Evolutionary conservation across 805 yeast genomes (phyloP).

Genomic region (Pichia cabralensis): DNA sequence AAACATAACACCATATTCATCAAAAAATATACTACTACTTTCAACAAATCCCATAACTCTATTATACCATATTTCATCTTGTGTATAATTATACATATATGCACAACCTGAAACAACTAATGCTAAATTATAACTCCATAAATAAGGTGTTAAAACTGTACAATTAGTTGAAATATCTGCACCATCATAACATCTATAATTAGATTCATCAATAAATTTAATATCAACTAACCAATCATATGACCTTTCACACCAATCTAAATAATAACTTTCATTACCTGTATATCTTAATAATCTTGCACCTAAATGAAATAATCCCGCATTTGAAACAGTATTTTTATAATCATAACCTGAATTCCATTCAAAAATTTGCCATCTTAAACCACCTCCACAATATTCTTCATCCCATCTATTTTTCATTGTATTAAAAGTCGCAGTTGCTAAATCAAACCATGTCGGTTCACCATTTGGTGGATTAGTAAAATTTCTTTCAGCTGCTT

Average conservation of each 20-base stretch:
- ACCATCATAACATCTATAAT: slow-evolving; percentile 57
- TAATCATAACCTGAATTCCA: slow-evolving; percentile 95
- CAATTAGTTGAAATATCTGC: slow-evolving; percentile 54
- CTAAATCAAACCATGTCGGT: slow-evolving; percentile 74
- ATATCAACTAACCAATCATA: slow-evolving; percentile 72
- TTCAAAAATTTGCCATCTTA: slow-evolving; percentile 91
- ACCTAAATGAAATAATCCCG: slow-evolving; percentile 77
- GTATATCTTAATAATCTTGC: slow-evolving; percentile 83
- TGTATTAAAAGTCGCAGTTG: slow-evolving; percentile 85
- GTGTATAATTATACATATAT: slow-evolving; percentile 64
- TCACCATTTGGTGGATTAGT: slow-evolving; percentile 50
- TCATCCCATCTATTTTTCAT: slow-evolving; percentile 87
- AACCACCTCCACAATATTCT: slow-evolving; percentile 69
- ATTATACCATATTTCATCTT: slow-evolving; percentile 52
- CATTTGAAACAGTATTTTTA: slow-evolving; percentile 87
- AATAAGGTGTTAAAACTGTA: slow-evolving; percentile 42
- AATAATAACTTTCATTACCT: slow-evolving; percentile 53
- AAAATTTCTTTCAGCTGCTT: slow-evolving; percentile 85
- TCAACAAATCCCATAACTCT: slow-evolving; percentile 47
- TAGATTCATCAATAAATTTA: slow-evolving; percentile 34
- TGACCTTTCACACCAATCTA: slow-evolving; percentile 61
- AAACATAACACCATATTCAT: slow-evolving; percentile 43
- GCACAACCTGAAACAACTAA: slow-evolving; percentile 73
- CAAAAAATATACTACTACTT: slow-evolving; percentile 46
- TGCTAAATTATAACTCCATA: slow-evolving; percentile 88